Evolutionary conservation across 768 basidiomycete genomes (phyloP).

Genomic region (Psilocybe cyanescens): DNA sequence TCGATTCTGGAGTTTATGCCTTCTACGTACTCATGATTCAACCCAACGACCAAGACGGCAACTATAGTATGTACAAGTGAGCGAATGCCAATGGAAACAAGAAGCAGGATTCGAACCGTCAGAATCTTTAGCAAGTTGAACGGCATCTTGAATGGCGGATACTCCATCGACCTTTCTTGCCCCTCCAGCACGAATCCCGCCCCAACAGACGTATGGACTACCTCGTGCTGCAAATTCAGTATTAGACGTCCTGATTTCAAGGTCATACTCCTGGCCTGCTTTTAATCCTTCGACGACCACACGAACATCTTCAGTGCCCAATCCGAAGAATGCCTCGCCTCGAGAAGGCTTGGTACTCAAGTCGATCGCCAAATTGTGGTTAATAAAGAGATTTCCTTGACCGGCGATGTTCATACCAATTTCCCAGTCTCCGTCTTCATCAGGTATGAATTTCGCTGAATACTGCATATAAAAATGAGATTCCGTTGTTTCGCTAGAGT

Average conservation of each 20-base stretch:
- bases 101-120: conserved; percentile 34
- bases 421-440: conserved; percentile 56
- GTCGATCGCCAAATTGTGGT: conserved; percentile 49
- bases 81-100: neutral
- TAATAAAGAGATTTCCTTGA: conserved; percentile 53
- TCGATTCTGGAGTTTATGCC: neutral
- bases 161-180: conserved; percentile 36
- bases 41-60: conserved; percentile 52
- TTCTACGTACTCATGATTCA: conserved; percentile 52
- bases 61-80: conserved; percentile 28
- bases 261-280: conserved; percentile 42
- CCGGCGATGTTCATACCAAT: conserved; percentile 50
- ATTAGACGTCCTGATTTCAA: conserved; percentile 42
- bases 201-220: conserved; percentile 41
- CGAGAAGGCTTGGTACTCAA: conserved; percentile 41
- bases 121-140: conserved; percentile 37
- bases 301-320: conserved; percentile 44
- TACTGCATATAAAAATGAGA: conserved; percentile 29
- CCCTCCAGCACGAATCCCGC: conserved; percentile 42
- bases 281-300: conserved; percentile 39
- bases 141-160: conserved; percentile 44
- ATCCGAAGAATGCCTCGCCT: conserved; percentile 46
- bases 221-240: conserved; percentile 36
- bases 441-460: conserved; percentile 48
- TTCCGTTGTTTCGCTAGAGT: neutral